A percentile compares a stretch with the other conserved stretches of the same genome.
These are phyloP conservation scores for Malassezia obtusa DNA, from an alignment of 1,284 basidiomycete genomes.

Conservation along the genomic window DNA sequence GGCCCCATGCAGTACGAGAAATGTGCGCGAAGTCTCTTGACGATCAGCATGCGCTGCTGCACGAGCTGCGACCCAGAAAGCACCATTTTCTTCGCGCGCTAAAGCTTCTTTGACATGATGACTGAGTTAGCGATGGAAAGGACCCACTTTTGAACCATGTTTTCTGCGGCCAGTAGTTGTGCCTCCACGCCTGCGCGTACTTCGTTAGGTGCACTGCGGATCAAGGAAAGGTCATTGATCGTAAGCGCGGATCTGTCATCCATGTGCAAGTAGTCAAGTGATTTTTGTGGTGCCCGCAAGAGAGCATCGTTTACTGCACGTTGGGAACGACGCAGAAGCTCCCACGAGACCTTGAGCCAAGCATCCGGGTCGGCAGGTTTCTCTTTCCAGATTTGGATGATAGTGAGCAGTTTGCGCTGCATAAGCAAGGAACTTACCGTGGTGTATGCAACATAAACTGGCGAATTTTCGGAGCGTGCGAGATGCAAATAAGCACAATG, in stretches of 20 bases:
- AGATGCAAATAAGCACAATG: not conserved
- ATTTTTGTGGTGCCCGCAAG: not conserved
- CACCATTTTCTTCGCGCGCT: conserved; percentile 6
- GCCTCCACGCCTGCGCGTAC: conserved; percentile 5
- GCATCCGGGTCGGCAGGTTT: not conserved
- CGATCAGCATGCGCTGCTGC: not conserved
- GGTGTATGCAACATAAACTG: not conserved
- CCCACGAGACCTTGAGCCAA: conserved; percentile 6
- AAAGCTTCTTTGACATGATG: conserved; percentile 6
- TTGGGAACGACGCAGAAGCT: conserved; percentile 11
- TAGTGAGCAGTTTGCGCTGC: conserved; percentile 11
- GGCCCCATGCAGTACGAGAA: conserved; percentile 6
- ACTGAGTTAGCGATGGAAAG: not conserved
- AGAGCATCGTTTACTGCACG: conserved; percentile 8
- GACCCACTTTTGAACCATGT: conserved; percentile 2
- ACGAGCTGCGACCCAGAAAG: conserved; percentile 14
- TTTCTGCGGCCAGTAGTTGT: conserved; percentile 5
- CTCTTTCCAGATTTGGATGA: conserved; percentile 5
- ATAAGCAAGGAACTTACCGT: not conserved
- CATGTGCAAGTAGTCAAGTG: conserved; percentile 5
- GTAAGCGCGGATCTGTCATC: not conserved
- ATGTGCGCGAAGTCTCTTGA: not conserved
- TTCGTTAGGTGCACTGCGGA: not conserved
- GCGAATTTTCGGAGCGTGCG: not conserved
- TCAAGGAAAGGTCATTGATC: not conserved